A percentile compares a stretch with the other conserved stretches of the same genome.
Evolutionary conservation across 768 basidiomycete species (phyloP).

Genomic region (Mrakia hoshinonis): DNA sequence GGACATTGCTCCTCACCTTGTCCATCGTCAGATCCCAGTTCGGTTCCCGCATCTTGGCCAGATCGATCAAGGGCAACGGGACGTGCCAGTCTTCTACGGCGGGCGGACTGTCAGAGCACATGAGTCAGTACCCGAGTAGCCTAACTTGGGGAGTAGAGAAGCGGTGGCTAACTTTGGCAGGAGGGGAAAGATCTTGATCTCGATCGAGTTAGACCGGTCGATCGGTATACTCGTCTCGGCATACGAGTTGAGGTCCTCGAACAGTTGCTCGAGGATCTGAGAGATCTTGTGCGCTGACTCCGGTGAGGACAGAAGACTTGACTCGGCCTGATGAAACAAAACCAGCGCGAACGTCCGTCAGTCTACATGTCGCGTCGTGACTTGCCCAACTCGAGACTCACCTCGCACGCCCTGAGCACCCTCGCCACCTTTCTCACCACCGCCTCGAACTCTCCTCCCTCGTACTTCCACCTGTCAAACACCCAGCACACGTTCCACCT

Average conservation of each 20-base stretch:
- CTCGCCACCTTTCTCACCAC: constrained; percentile 89
- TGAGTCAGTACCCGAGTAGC: background rate
- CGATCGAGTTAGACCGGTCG: constrained; percentile 86
- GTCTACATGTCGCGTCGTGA: background rate
- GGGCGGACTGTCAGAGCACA: constrained; percentile 59
- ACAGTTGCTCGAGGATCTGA: constrained; percentile 86
- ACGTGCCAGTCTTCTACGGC: constrained; percentile 90
- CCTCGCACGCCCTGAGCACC: constrained; percentile 81
- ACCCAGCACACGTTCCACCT: constrained; percentile 94
- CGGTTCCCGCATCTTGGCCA: constrained; percentile 68
- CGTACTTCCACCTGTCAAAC: constrained; percentile 71
- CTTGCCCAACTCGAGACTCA: constrained; percentile 40
- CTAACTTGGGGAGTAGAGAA: background rate
- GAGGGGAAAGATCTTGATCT: constrained; percentile 91
- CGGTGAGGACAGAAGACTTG: constrained; percentile 70
- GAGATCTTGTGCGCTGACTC: constrained; percentile 55
- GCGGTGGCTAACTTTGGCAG: constrained; percentile 43
- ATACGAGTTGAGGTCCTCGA: constrained; percentile 94
- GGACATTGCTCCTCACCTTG: constrained; percentile 49
- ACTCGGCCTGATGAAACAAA: constrained; percentile 51
- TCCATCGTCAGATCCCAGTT: constrained; percentile 96
- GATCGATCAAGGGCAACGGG: constrained; percentile 76
- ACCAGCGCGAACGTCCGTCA: constrained; percentile 1
- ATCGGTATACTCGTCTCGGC: constrained; percentile 86
- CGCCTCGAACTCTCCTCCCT: constrained; percentile 90